These are phyloP conservation scores for Metschnikowia proteae DNA, from an alignment of 805 yeast species.

Conservation along the genomic window DNA sequence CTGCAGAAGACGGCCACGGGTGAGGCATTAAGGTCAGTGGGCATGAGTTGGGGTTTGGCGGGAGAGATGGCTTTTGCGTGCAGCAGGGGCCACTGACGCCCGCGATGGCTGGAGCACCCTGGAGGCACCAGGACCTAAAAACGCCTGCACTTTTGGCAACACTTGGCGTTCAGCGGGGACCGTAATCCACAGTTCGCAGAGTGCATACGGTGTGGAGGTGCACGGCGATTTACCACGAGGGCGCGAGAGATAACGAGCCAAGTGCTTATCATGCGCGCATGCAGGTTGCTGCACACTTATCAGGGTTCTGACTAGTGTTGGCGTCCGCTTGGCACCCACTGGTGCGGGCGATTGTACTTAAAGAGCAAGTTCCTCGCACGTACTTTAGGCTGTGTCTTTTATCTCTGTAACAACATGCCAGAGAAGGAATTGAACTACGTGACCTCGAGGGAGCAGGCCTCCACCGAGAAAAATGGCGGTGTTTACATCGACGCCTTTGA, in stretches of 20 bases:
- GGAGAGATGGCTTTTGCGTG: too few relatives aligned
- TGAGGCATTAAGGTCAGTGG: not conserved
- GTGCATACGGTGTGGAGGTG: slow-evolving; percentile 2
- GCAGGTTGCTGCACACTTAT: slow-evolving; percentile 1
- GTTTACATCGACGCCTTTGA: slow-evolving; percentile 33
- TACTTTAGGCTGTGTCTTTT: not conserved
- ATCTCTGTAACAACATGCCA: slow-evolving; percentile 24
- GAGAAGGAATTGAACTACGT: slow-evolving; percentile 41
- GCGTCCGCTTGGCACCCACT: not conserved
- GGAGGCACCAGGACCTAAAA: too few relatives aligned
- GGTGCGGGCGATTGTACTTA: not conserved
- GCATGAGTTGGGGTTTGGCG: not conserved
- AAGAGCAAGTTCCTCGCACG: not conserved
- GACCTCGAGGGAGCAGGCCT: slow-evolving; percentile 34
- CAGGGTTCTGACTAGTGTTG: not conserved
- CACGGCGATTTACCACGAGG: slow-evolving; percentile 2
- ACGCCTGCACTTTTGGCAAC: not conserved
- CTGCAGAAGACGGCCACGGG: not conserved
- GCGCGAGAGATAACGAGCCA: slow-evolving; percentile 4
- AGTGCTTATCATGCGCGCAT: slow-evolving; percentile 5
- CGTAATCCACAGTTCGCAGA: not conserved
- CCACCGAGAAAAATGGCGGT: slow-evolving; percentile 37
- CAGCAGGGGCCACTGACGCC: too few relatives aligned
- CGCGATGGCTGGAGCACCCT: too few relatives aligned
- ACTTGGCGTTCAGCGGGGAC: not conserved